Evolutionary conservation across 345 rosid genomes (phyloP).

Genomic region (Lepidium didymum): DNA sequence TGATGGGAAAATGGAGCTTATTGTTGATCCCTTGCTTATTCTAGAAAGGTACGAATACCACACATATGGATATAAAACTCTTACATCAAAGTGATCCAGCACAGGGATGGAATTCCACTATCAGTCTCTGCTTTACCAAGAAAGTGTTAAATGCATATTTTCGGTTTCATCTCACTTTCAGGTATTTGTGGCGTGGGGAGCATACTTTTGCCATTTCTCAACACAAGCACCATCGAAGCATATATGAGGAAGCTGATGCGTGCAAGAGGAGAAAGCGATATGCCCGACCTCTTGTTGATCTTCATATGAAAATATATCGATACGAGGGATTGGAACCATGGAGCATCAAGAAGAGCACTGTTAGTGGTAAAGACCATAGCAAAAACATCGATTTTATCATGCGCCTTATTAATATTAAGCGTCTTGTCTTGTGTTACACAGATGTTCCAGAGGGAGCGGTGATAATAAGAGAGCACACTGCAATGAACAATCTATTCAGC

Average conservation of each 20-base stretch:
- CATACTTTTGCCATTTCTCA: conserved; percentile 90
- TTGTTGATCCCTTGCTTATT: conserved; percentile 79
- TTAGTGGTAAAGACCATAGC: conserved; percentile 55
- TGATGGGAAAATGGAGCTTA: conserved; percentile 98
- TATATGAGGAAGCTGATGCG: conserved; percentile 97
- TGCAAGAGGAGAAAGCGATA: conserved; percentile 90
- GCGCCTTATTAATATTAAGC: neutral
- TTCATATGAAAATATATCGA: conserved; percentile 89
- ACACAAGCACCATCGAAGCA: conserved; percentile 78
- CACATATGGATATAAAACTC: neutral
- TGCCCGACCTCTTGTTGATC: conserved; percentile 91
- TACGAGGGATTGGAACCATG: conserved; percentile 91
- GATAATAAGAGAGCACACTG: conserved; percentile 80
- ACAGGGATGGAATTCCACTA: neutral
- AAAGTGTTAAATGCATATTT: neutral
- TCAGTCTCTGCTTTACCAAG: neutral
- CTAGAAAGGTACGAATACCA: conserved; percentile 62
- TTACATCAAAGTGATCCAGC: too few species aligned
- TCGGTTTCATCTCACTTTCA: conserved; percentile 22
- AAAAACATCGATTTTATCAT: neutral
- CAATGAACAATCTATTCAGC: conserved; percentile 69
- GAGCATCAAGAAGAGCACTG: conserved; percentile 62
- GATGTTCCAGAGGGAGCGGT: conserved; percentile 99
- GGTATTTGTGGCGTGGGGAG: conserved; percentile 91
- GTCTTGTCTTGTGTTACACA: conserved; percentile 31